Evolutionary conservation across 306 rosid species (phyloP), one percentile per base, ranked within the genome.

Genomic region (Corylus americana): DNA sequence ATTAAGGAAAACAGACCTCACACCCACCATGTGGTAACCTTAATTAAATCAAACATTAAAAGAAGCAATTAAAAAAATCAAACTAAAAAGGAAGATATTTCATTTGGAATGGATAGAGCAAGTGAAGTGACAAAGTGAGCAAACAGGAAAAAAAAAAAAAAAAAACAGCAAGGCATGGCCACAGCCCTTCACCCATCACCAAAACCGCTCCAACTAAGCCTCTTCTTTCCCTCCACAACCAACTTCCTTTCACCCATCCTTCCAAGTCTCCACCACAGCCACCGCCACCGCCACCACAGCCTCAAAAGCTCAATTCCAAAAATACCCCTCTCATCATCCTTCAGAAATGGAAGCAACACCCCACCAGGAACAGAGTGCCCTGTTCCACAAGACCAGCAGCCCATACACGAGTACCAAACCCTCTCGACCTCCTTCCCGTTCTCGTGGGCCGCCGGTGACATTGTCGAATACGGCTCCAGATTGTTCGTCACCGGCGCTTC

Each of bases 341-440:
- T 75, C 76, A 83, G 88, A 49, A 82, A 79, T 44, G 88, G 82
- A 67, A 83, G 84, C 74, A 82, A 81, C 82, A 57, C 68, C n/a
- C 87, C 88, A 5, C 84, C 96, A 11, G 92, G 89, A 69, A 83
- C 91, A 62, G 86, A 78, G 77, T 94, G 98, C 80, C 98, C 98
- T 70, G 97, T 94, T 71, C 98, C 98, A 4, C 66, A 13, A 10
- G 97, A 92, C 14, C 97, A 94, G 75, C 97, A 73, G 54, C 98
- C 98, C 37, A 85, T 94, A 8, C 91, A 91, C 84, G 98, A 94
- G 83, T 94, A 88, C 83, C 90, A 94, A 44, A 83, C 86, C 1
- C 88, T 94, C 10, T 92, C 97, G 1, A 87, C 91, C 0, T 91
- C 93, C 18, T 91, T 94, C 80, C 98, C 98, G 4, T 94, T 92